phyloP scores from a whole-genome alignment of 495 filamentous ascomycete genomes.

The Neurospora cerealis region DNA sequence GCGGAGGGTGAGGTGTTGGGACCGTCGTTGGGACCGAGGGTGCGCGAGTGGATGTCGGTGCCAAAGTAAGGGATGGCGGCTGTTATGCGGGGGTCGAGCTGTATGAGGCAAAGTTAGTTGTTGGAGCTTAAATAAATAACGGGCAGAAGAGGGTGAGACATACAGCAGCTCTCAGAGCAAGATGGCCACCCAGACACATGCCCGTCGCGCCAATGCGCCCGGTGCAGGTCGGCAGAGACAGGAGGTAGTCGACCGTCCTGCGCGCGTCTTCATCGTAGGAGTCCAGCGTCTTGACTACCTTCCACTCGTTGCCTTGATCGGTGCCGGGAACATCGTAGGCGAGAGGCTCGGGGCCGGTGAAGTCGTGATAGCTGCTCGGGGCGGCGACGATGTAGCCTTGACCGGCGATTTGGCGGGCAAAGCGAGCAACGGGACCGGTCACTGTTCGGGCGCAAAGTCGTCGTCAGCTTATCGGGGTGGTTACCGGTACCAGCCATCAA shows the following conservation, averaged over 20 bases:
- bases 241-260: constrained; percentile 62
- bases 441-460: constrained; percentile 41
- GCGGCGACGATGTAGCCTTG: constrained; percentile 92
- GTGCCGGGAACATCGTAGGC: constrained; percentile 84
- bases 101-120: background rate
- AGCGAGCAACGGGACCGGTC: constrained; percentile 83
- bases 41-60: constrained; percentile 76
- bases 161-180: constrained; percentile 70
- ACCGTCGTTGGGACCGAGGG: constrained; percentile 45
- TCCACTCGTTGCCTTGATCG: constrained; percentile 77
- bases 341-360: constrained; percentile 74
- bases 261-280: constrained; percentile 85
- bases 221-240: constrained; percentile 69
- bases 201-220: constrained; percentile 80
- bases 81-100: constrained; percentile 62
- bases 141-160: background rate
- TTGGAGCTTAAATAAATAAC: background rate
- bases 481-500: background rate
- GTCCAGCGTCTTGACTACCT: constrained; percentile 73
- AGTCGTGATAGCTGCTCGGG: constrained; percentile 88
- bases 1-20: constrained; percentile 23
- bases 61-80: constrained; percentile 85
- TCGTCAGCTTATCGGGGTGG: background rate
- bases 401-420: constrained; percentile 84
- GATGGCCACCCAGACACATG: constrained; percentile 93